A percentile compares a stretch with the other conserved stretches of the same genome.
phyloP scores from a whole-genome alignment of 768 basidiomycete species.

The Fomitopsis pulvina region DNA sequence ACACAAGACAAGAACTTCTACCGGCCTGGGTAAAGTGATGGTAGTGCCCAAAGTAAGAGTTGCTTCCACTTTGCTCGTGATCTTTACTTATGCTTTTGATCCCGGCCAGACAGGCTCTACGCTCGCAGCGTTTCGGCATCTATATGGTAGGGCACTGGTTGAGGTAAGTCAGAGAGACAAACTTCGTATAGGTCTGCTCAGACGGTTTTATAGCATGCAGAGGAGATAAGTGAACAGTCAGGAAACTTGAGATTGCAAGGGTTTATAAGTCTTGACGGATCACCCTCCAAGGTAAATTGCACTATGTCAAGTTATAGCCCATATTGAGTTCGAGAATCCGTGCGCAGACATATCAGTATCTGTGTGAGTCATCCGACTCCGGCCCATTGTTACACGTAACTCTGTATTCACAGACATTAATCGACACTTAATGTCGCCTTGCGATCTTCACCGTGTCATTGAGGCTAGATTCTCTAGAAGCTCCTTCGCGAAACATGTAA shows the following conservation, averaged over 20 bases:
- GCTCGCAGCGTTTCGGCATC: slow-evolving; percentile 59
- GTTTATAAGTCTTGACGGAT: slow-evolving; percentile 78
- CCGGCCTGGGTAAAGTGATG: slow-evolving; percentile 40
- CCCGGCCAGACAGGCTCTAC: slow-evolving; percentile 52
- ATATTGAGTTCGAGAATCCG: neutral
- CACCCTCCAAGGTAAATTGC: slow-evolving; percentile 55
- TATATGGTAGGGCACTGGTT: slow-evolving; percentile 67
- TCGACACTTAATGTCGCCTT: slow-evolving; percentile 54
- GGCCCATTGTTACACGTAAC: too few relatives aligned
- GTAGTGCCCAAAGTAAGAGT: slow-evolving; percentile 58
- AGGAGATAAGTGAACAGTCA: slow-evolving; percentile 47
- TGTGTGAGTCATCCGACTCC: too few relatives aligned
- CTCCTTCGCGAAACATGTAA: slow-evolving; percentile 69
- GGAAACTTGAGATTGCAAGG: slow-evolving; percentile 59
- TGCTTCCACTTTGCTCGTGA: neutral
- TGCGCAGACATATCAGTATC: slow-evolving; percentile 69
- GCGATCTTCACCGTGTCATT: slow-evolving; percentile 65
- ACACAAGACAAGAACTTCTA: slow-evolving; percentile 30
- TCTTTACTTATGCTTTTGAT: neutral
- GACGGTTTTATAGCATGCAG: slow-evolving; percentile 48
- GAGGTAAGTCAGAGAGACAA: slow-evolving; percentile 41
- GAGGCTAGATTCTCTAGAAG: slow-evolving; percentile 61
- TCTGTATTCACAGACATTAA: too few relatives aligned
- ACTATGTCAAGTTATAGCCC: too few relatives aligned
- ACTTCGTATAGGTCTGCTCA: neutral